Conservation (phyloP, 2,329 filamentous ascomycete genomes). For the Drechslerella stenobrocha region DNA sequence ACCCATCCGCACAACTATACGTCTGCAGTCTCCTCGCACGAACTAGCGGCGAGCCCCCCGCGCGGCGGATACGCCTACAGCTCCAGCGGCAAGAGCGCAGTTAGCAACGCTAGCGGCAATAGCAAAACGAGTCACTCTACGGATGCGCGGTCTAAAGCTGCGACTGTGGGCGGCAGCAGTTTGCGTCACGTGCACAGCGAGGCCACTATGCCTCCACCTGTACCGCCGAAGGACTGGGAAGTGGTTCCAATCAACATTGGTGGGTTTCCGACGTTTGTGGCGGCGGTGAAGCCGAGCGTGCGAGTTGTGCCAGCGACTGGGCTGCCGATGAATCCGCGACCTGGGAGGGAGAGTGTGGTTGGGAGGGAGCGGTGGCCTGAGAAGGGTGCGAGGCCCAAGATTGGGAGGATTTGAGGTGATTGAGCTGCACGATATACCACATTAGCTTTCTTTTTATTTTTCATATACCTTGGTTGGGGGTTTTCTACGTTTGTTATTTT, state of each 20-base stretch:
- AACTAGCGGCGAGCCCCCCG: neutral
- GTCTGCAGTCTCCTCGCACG: constrained; percentile 21
- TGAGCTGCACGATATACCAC: no score
- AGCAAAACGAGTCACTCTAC: neutral
- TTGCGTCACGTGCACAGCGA: neutral
- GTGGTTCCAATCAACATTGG: constrained; percentile 22
- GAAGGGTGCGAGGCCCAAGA: neutral
- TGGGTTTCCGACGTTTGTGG: constrained; percentile 12
- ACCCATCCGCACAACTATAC: constrained; percentile 8
- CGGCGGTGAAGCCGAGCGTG: constrained; percentile 12
- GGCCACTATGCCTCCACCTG: constrained; percentile 10
- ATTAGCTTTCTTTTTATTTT: neutral
- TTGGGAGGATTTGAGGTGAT: neutral
- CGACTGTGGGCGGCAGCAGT: neutral
- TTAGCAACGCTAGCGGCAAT: neutral
- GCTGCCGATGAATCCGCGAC: neutral
- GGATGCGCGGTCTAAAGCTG: neutral
- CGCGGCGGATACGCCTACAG: constrained; percentile 1
- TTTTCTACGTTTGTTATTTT: no score
- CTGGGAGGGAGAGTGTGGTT: neutral
- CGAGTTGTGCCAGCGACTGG: neutral
- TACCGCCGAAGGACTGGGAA: constrained; percentile 42
- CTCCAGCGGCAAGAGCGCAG: neutral
- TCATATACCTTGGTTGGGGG: neutral
- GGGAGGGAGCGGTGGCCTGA: neutral